Percentiles rank a stretch among this genome's conserved stretches.
Evolutionary conservation across 306 rosid genomes (phyloP).

Genomic region (Arachis hypogaea): DNA sequence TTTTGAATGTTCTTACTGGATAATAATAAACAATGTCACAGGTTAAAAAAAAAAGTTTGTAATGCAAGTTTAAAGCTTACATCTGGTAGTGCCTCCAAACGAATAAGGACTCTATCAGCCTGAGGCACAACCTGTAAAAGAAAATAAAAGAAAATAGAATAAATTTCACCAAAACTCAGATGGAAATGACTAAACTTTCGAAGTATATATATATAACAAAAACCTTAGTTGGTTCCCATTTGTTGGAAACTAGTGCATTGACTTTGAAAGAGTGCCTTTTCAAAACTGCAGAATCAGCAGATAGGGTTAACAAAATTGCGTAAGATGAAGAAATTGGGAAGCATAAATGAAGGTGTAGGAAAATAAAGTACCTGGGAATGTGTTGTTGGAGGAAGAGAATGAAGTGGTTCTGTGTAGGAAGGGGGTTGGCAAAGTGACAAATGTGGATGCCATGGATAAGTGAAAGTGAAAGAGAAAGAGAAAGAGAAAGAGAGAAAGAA

Average conservation of each 20-base stretch:
- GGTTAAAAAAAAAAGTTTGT: background rate
- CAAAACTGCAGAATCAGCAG: slow-evolving; percentile 49
- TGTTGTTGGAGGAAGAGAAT: slow-evolving; percentile 49
- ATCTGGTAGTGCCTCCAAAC: slow-evolving; percentile 69
- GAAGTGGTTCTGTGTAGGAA: slow-evolving; percentile 48
- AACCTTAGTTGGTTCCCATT: slow-evolving; percentile 70
- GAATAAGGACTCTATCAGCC: slow-evolving; percentile 93
- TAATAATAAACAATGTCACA: slow-evolving; percentile 14
- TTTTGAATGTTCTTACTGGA: background rate
- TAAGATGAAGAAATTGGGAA: slow-evolving; percentile 10
- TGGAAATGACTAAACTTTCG: background rate
- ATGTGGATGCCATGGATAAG: slow-evolving; percentile 77
- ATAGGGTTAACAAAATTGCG: background rate
- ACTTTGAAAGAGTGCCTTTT: slow-evolving; percentile 62
- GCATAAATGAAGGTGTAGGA: background rate
- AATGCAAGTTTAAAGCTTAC: slow-evolving; percentile 40
- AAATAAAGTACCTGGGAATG: slow-evolving; percentile 46
- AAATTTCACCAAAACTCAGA: slow-evolving; percentile 19
- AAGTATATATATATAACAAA: background rate
- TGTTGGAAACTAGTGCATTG: slow-evolving; percentile 55
- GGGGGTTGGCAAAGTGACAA: slow-evolving; percentile 61
- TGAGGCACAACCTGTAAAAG: slow-evolving; percentile 82
- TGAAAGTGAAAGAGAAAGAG: slow-evolving; percentile 21
- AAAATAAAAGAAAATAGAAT: slow-evolving; percentile 19
- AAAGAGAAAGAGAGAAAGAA: background rate